These are phyloP conservation scores for Saturnispora dispora DNA, from an alignment of 805 yeast species.

Conservation along the genomic window DNA sequence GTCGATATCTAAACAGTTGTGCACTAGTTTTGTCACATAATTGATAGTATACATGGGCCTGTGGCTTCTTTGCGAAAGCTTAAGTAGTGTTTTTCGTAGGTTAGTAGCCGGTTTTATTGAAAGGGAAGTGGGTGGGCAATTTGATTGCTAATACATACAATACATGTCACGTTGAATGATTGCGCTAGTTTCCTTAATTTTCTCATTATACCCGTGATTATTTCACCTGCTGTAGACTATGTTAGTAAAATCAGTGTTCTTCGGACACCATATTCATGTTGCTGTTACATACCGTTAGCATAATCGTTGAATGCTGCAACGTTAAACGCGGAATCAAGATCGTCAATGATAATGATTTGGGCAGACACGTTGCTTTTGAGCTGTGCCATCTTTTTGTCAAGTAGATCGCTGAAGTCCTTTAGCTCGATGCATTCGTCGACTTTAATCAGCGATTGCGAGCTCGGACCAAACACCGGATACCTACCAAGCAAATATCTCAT, in stretches of 20 bases:
- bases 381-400: neutral
- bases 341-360: conserved; percentile 1
- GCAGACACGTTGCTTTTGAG: neutral
- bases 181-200: conserved; percentile 20
- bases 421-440: neutral
- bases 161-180: conserved; percentile 9
- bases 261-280: too few relatives aligned
- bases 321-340: conserved; percentile 5
- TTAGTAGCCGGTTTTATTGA: neutral
- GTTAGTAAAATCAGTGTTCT: too few relatives aligned
- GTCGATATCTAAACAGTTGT: neutral
- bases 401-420: neutral
- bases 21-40: conserved; percentile 15
- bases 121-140: neutral
- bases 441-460: neutral
- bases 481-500: neutral
- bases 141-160: conserved; percentile 16
- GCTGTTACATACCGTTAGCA: conserved; percentile 1
- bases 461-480: neutral
- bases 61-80: neutral
- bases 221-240: neutral
- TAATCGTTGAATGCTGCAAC: conserved; percentile 3
- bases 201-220: conserved; percentile 7
- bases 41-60: neutral
- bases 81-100: neutral